Evolutionary conservation across 2,329 filamentous ascomycete species (phyloP), one percentile per base, ranked within the genome.

Genomic region (Amauroascus verrucosus): DNA sequence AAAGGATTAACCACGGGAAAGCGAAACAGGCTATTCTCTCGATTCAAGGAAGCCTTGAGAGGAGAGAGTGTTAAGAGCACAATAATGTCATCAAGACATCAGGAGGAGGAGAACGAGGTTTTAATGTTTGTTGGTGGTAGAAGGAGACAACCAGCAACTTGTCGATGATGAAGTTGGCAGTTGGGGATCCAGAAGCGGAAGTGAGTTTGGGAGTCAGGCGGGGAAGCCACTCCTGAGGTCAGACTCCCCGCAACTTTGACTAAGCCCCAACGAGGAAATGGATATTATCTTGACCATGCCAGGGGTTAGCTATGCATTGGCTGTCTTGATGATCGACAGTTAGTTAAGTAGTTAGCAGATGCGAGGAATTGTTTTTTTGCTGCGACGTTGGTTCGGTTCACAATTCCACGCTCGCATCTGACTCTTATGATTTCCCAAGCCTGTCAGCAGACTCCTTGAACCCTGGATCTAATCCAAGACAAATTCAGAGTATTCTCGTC

Each of bases 181-280:
- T 55, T 51, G 52, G 48, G 50, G 28, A n/a, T n/a, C 3, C 32
- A 30, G 28, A 6, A 32, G 40, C 48, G 37, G 40, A n/a, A 0
- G 4, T 24, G 43, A 38, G 47, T 26, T 9, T 50, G 53, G 55
- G 53, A 53, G 56, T 57, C 56, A 55, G 50, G 56, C 49, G 56
- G 53, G 51, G 50, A 53, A 54, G 53, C 54, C 56, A 55, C 48
- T 16, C 48, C 38, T 35, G 26, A 22, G 20, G 20, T 20, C 14
- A 32, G n/a, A 26, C 14, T 30, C 37, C 48, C 37, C 51, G 18
- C 51, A 47, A 22, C 43, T 13, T 24, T 18, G 16, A 28, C 40
- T 43, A 5, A 24, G 20, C 20, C 9, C 40, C n/a, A n/a, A n/a
- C n/a, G n/a, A n/a, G n/a, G n/a, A n/a, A n/a, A n/a, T n/a, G n/a